Percentiles rank a stretch among this genome's conserved stretches.
Evolutionary conservation across 2,329 filamentous ascomycete genomes (phyloP).

Genomic region (Talaromyces sp.): DNA sequence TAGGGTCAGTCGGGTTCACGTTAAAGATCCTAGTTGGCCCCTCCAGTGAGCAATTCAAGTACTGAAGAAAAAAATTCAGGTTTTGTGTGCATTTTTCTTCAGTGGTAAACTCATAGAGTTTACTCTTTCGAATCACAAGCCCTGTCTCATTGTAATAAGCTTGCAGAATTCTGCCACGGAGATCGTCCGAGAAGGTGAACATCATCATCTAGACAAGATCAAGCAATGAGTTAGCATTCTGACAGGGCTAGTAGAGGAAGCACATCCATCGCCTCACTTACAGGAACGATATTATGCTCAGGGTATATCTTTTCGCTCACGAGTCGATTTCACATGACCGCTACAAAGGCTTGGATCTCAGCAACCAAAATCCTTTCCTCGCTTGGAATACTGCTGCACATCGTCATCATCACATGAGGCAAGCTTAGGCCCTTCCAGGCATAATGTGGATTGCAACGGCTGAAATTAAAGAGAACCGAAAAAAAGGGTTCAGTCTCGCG

Average conservation of each 20-base stretch:
- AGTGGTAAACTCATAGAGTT: not conserved
- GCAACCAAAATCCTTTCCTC: not conserved
- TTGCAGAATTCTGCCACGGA: not conserved
- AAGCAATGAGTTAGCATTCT: not conserved
- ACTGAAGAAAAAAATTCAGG: not conserved
- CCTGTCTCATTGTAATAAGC: not conserved
- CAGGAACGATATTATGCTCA: not conserved
- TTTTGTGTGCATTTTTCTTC: not conserved
- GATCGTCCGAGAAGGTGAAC: not conserved
- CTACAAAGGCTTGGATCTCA: not conserved
- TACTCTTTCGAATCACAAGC: not conserved
- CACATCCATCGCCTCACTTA: not conserved
- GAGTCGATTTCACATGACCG: not conserved
- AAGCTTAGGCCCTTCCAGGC: not conserved
- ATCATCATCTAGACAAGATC: not conserved
- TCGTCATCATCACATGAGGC: not conserved
- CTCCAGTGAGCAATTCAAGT: not conserved
- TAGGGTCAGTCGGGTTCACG: not conserved
- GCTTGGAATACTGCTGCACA: not conserved
- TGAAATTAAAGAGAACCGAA: not conserved
- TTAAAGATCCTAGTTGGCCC: not conserved
- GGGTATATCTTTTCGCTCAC: not conserved
- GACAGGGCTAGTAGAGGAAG: not conserved
- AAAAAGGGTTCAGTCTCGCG: not conserved
- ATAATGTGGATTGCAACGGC: not conserved